phyloP scores from a whole-genome alignment of 2,329 filamentous ascomycete genomes.

The Parafenestella ontariensis region DNA sequence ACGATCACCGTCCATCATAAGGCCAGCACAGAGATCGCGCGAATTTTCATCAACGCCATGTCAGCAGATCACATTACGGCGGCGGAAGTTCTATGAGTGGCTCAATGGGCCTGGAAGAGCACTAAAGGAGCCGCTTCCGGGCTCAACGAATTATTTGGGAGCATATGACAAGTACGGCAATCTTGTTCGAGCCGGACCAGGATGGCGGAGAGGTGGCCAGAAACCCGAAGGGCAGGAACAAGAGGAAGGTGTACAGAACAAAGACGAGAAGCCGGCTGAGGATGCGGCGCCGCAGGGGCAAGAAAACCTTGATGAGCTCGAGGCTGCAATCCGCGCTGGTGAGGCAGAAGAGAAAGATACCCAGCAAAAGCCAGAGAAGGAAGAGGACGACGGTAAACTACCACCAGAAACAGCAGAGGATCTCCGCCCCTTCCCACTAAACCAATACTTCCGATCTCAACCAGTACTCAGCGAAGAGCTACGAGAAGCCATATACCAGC shows the following conservation, averaged over 20 bases:
- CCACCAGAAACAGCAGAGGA: conserved; percentile 43
- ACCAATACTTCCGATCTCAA: conserved; percentile 73
- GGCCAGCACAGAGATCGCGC: conserved; percentile 33
- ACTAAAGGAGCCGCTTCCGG: conserved; percentile 57
- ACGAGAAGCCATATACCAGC: conserved; percentile 74
- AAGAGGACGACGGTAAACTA: conserved; percentile 30
- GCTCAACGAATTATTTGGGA: conserved; percentile 63
- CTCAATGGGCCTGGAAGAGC: conserved; percentile 61
- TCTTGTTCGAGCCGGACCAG: conserved; percentile 50
- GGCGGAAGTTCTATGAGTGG: conserved; percentile 66
- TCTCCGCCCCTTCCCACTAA: conserved; percentile 73
- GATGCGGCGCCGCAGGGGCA: conserved; percentile 39
- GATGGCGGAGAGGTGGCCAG: conserved; percentile 26
- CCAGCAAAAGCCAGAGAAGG: conserved; percentile 8
- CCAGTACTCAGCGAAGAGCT: conserved; percentile 76
- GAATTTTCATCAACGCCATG: conserved; percentile 48
- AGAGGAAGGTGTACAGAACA: conserved; percentile 8
- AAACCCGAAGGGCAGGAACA: conserved; percentile 16
- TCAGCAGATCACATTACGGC: conserved; percentile 56
- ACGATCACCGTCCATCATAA: conserved; percentile 33
- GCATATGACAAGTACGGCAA: conserved; percentile 61
- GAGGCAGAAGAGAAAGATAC: conserved; percentile 26
- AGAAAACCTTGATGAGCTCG: conserved; percentile 38
- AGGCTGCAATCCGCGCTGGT: conserved; percentile 30
- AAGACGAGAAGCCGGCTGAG: conserved; percentile 23